Evolutionary conservation across 1,284 basidiomycete genomes (phyloP).

Genomic region (Trichosporon sp.): DNA sequence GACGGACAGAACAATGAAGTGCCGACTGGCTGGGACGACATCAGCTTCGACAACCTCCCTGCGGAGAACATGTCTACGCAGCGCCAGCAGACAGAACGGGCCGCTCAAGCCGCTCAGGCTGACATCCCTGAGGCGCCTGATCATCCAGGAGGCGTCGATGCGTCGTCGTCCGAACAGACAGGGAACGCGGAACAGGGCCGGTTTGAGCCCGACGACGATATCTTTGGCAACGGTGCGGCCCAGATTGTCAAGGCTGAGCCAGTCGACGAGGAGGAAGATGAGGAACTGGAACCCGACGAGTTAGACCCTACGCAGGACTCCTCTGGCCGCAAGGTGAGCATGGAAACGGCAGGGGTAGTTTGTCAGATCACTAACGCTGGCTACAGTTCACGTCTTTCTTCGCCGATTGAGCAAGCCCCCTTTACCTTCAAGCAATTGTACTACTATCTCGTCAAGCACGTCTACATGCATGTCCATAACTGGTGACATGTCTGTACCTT

Average conservation of each 20-base stretch:
- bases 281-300: conserved; percentile 12
- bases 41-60: conserved; percentile 12
- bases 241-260: neutral
- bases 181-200: neutral
- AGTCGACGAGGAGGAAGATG: neutral
- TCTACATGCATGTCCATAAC: neutral
- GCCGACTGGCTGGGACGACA: conserved; percentile 14
- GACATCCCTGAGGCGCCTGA: neutral
- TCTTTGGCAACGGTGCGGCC: conserved; percentile 2
- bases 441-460: neutral
- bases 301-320: conserved; percentile 11
- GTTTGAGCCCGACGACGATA: conserved; percentile 2
- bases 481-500: neutral
- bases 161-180: neutral
- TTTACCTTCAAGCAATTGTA: neutral
- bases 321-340: conserved; percentile 14
- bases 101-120: neutral
- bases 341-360: neutral
- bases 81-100: neutral
- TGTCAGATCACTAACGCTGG: neutral
- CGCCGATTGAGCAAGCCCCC: neutral
- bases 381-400: conserved; percentile 5
- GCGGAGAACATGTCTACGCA: conserved; percentile 18
- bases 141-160: neutral
- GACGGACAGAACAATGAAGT: neutral